phyloP scores from a whole-genome alignment of 148 eudicot species.

The Salicornia ramosissima region DNA sequence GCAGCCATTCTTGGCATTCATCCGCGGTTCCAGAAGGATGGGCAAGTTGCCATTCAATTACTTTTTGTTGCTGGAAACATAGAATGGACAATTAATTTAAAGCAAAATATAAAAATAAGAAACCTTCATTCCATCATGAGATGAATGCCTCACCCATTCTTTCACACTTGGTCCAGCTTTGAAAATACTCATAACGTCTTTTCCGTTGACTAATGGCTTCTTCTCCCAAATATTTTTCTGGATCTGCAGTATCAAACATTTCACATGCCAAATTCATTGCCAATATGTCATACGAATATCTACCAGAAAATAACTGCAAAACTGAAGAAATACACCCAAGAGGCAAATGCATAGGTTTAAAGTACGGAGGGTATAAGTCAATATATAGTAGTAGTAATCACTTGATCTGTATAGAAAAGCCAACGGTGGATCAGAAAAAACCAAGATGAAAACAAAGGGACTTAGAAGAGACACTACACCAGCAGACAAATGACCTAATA shows the following conservation, averaged over 20 bases:
- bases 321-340: not conserved
- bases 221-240: constrained; percentile 73
- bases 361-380: too few relatives aligned
- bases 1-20: constrained; percentile 83
- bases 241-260: constrained; percentile 37
- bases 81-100: not conserved
- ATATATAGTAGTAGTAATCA: not conserved
- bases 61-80: constrained; percentile 60
- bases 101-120: not conserved
- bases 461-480: not conserved
- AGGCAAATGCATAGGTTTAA: not conserved
- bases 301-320: not conserved
- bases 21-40: constrained; percentile 61
- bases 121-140: not conserved
- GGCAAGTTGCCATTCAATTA: constrained; percentile 88
- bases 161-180: constrained; percentile 73
- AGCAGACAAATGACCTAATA: constrained; percentile 4
- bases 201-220: constrained; percentile 73
- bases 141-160: constrained; percentile 56
- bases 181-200: constrained; percentile 68
- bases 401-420: too few relatives aligned
- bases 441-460: too few relatives aligned
- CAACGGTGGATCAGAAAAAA: too few relatives aligned
- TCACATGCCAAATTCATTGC: not conserved
- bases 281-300: not conserved